Base-by-base conservation (phyloP, 1,284 basidiomycete species). In the Ustilago lituana region DNA sequence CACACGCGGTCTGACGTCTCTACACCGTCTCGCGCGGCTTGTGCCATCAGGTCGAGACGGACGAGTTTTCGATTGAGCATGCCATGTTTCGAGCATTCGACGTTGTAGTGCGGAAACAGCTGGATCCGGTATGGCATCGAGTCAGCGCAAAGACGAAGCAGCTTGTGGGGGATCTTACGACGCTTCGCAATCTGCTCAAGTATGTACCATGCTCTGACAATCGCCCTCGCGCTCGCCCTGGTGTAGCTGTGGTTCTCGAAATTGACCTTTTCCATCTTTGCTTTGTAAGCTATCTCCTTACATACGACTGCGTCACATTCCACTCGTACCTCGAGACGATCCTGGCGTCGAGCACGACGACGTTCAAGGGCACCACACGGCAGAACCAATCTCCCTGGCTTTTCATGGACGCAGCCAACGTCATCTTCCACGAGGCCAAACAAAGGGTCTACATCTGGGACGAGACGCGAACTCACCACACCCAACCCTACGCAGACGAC, bases 21-120 rank as follows among this genome's bases (percentile, higher is more conserved):
- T 29, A 7, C 20, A 20, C 8, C 19, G 36, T 19, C 19, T 19
- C 9, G 15, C 15, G 29, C 23, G 4, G 14, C 11, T 15, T 39
- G n/a, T n/a, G n/a, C n/a, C n/a, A n/a, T 10, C 51, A 97, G 90
- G 88, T 97, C 14, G 95, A 98, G 59, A 86, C 97, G 9, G 96
- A 98, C 69, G 94, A 98, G 71, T 86, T 97, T 59, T 94, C 88
- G 5, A 87, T 98, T 41, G 92, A 97, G 77, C 95, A 92, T 74
- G 92, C 93, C 0, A 94, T 98, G 74, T 98, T 98, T 83, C 88
- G 89, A 26, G 93, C 91, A 1, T 99, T 98, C 79, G 95, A 98
- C 77, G 85, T 88, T 20, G 87, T 96, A 49, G 93, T 98, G 1
- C 88, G 94, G 9, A 87, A 89, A 38, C 92, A 94, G 74, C 87